phyloP scores from a whole-genome alignment of 257 asterid genomes.

The Thymus quinquecostatus region DNA sequence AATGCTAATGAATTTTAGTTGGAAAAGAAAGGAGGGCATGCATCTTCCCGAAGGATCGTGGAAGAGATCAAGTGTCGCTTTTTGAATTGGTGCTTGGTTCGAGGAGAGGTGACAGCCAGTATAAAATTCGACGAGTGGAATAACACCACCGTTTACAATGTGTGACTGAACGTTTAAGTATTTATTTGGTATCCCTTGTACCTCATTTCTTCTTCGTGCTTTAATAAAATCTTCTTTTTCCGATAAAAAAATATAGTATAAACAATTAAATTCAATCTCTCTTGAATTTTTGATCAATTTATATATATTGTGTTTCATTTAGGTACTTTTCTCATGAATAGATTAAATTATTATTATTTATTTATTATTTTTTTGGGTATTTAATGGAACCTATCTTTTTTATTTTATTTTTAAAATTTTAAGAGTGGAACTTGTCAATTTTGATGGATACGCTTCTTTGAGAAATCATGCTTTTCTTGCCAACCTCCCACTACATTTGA shows the following conservation, averaged over 20 bases:
- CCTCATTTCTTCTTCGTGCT: too few relatives aligned
- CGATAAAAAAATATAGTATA: neutral
- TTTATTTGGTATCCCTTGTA: too few relatives aligned
- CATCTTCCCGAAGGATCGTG: neutral
- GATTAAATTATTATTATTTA: too few relatives aligned
- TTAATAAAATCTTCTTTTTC: too few relatives aligned
- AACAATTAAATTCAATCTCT: neutral
- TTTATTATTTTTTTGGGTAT: neutral
- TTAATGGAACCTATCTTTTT: neutral
- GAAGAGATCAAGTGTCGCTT: too few relatives aligned
- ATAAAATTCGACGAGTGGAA: too few relatives aligned
- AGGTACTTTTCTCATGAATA: too few relatives aligned
- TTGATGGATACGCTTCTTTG: neutral
- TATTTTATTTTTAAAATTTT: too few relatives aligned
- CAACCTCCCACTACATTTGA: slow-evolving; percentile 1
- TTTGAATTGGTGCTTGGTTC: too few relatives aligned
- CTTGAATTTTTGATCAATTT: neutral
- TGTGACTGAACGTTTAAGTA: too few relatives aligned
- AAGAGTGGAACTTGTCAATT: neutral
- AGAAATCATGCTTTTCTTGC: slow-evolving; percentile 28
- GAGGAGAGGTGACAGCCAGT: too few relatives aligned
- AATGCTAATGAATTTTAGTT: neutral
- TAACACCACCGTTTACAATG: too few relatives aligned
- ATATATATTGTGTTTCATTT: neutral
- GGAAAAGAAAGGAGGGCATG: slow-evolving; percentile 22